phyloP scores from a whole-genome alignment of 352 stramenopile genomes.

The Pythium dissimile region DNA sequence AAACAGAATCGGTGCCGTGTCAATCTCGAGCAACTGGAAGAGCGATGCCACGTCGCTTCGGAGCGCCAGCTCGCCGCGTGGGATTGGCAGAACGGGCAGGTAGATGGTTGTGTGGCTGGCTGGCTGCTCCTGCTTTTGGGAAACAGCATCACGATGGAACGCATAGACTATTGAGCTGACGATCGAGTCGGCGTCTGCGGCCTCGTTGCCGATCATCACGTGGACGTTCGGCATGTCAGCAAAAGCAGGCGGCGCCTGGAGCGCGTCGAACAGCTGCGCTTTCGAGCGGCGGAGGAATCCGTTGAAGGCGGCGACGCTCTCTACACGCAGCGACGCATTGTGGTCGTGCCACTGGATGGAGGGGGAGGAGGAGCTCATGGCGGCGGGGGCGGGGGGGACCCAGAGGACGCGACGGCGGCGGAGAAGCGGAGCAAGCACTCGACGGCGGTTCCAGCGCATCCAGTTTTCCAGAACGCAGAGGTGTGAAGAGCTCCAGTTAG shows the following conservation, averaged over 20 bases:
- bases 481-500: too few relatives aligned
- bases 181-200: constrained; percentile 80
- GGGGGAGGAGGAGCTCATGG: constrained; percentile 18
- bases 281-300: constrained; percentile 8
- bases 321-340: constrained; percentile 8
- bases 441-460: constrained; percentile 3
- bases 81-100: constrained; percentile 60
- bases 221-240: constrained; percentile 27
- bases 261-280: background rate
- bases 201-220: constrained; percentile 77
- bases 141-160: constrained; percentile 32
- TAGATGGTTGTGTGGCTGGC: constrained; percentile 29
- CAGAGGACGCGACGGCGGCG: background rate
- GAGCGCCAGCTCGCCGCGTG: constrained; percentile 54
- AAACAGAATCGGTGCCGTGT: constrained; percentile 57
- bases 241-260: background rate
- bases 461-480: too few relatives aligned
- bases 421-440: background rate
- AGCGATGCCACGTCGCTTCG: constrained; percentile 68
- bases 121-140: background rate
- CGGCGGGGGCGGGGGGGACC: background rate
- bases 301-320: constrained; percentile 21
- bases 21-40: constrained; percentile 48
- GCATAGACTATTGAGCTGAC: constrained; percentile 73
- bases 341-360: constrained; percentile 16